Evolutionary conservation across 768 basidiomycete genomes (phyloP).

Genomic region (Suillus clintonianus): DNA sequence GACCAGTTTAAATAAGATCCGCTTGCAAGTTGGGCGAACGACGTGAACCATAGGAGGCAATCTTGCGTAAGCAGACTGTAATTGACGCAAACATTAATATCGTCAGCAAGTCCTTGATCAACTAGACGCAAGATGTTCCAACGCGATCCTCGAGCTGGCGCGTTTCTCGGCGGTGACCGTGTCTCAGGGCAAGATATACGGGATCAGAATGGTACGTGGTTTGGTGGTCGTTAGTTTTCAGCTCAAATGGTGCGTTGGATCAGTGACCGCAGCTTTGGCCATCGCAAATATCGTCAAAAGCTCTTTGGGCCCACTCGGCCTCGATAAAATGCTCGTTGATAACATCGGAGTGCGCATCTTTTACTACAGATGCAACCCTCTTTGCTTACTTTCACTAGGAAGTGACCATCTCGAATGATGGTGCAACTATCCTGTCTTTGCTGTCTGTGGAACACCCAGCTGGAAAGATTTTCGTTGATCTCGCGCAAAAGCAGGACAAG

Average conservation of each 20-base stretch:
- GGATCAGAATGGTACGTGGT: constrained; percentile 84
- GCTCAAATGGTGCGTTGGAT: constrained; percentile 10
- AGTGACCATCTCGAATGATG: constrained; percentile 99
- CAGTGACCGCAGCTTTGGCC: constrained; percentile 92
- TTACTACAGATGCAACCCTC: not conserved
- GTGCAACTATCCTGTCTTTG: constrained; percentile 95
- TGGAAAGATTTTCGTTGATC: constrained; percentile 95
- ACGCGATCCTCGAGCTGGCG: constrained; percentile 89
- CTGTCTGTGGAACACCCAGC: constrained; percentile 96
- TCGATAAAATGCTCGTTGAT: constrained; percentile 97
- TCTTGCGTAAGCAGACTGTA: constrained; percentile 4
- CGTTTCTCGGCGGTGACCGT: constrained; percentile 92
- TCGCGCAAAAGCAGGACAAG: constrained; percentile 98
- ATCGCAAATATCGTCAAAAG: constrained; percentile 98
- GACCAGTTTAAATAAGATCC: not conserved
- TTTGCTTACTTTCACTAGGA: constrained; percentile 55
- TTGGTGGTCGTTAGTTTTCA: not conserved
- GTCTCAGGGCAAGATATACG: constrained; percentile 94
- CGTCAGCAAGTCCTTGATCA: constrained; percentile 1
- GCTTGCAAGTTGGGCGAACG: not conserved
- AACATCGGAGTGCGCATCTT: constrained; percentile 83
- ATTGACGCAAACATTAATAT: too few species aligned
- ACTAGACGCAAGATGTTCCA: constrained; percentile 62
- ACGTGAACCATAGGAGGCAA: not conserved
- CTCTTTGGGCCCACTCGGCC: constrained; percentile 90